phyloP scores from a whole-genome alignment of 768 basidiomycete genomes.

The Suillus tomentosus region DNA sequence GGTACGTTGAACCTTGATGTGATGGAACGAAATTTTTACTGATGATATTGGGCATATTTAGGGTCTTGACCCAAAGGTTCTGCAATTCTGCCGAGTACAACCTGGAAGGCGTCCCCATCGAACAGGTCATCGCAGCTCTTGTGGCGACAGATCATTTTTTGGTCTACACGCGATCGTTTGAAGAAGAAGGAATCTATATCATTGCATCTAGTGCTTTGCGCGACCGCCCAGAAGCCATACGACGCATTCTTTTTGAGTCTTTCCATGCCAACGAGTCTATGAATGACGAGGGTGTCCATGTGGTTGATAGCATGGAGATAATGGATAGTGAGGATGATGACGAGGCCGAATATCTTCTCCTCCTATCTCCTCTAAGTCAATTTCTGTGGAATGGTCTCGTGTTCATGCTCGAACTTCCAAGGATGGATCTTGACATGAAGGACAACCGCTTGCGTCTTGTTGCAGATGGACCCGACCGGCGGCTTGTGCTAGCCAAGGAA shows the following conservation, averaged over 20 bases:
- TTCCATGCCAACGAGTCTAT: slow-evolving; percentile 74
- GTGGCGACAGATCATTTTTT: slow-evolving; percentile 89
- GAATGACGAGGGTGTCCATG: slow-evolving; percentile 53
- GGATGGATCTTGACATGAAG: slow-evolving; percentile 77
- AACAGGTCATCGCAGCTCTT: slow-evolving; percentile 77
- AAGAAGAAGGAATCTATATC: slow-evolving; percentile 91
- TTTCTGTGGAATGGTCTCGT: slow-evolving; percentile 95
- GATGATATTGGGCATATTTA: slow-evolving; percentile 28
- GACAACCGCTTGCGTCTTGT: slow-evolving; percentile 91
- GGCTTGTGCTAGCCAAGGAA: slow-evolving; percentile 76
- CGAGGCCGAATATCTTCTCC: slow-evolving; percentile 74
- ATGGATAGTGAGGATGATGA: slow-evolving; percentile 54
- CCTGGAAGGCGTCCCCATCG: slow-evolving; percentile 72
- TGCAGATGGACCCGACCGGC: slow-evolving; percentile 83
- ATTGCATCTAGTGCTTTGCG: slow-evolving; percentile 78
- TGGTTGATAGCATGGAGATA: slow-evolving; percentile 41
- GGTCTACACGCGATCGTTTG: slow-evolving; percentile 85
- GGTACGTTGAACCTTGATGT: slow-evolving; percentile 43
- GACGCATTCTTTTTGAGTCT: slow-evolving; percentile 79
- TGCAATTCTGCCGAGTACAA: slow-evolving; percentile 92
- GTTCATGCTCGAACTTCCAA: slow-evolving; percentile 73
- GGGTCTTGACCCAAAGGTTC: slow-evolving; percentile 80
- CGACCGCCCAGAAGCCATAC: slow-evolving; percentile 75
- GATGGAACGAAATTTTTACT: background rate
- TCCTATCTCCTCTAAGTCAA: slow-evolving; percentile 80